Evolutionary conservation across 2,329 filamentous ascomycete species (phyloP).

Genomic region (Microsporum audouinii): DNA sequence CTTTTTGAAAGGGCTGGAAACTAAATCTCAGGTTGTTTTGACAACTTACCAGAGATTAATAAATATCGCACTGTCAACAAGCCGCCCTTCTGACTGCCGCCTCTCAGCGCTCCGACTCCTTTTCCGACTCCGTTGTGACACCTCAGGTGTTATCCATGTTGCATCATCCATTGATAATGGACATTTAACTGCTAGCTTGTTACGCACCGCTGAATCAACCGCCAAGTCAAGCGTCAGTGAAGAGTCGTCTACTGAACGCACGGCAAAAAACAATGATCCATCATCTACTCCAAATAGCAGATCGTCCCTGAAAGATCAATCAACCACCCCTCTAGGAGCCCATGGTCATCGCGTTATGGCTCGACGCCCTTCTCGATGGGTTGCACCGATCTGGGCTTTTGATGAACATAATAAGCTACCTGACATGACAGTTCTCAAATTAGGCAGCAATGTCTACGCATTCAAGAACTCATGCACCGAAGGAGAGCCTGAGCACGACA

Average conservation of each 20-base stretch:
- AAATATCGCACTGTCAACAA: constrained; percentile 48
- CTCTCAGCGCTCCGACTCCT: constrained; percentile 65
- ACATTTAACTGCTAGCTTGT: constrained; percentile 59
- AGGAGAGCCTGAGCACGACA: constrained; percentile 20
- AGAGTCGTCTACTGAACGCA: constrained; percentile 28
- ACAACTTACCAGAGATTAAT: constrained; percentile 53
- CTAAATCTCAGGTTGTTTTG: constrained; percentile 52
- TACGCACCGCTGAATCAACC: constrained; percentile 48
- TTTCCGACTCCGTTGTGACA: constrained; percentile 74
- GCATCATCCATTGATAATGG: constrained; percentile 59
- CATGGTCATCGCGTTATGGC: constrained; percentile 24
- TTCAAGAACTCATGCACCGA: constrained; percentile 31
- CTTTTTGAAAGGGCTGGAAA: constrained; percentile 62
- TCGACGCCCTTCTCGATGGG: constrained; percentile 27
- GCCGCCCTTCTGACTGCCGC: constrained; percentile 56
- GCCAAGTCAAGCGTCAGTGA: constrained; percentile 35
- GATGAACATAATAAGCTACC: constrained; percentile 43
- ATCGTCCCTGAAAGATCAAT: constrained; percentile 23
- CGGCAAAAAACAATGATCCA: constrained; percentile 28
- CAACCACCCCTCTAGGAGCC: constrained; percentile 23
- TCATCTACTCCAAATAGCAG: constrained; percentile 20
- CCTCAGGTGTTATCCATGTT: constrained; percentile 63
- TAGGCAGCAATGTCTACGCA: constrained; percentile 43
- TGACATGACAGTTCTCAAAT: constrained; percentile 39
- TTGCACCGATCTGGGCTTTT: constrained; percentile 46